phyloP scores from a whole-genome alignment of 805 yeast species.

The Clavispora vitiphila region DNA sequence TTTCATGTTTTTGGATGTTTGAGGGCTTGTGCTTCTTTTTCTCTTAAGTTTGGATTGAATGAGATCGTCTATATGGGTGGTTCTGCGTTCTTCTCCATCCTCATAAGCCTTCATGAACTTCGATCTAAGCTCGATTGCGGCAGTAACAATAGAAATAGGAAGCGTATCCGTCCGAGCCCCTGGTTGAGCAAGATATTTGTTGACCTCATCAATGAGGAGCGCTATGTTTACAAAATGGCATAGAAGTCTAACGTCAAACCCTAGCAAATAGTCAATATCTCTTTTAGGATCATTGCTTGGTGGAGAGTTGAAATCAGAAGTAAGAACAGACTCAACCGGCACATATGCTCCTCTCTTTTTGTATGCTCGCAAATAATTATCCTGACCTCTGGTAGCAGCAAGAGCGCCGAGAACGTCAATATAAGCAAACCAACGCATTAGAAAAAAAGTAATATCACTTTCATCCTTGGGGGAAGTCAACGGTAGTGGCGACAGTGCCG shows the following conservation, averaged over 20 bases:
- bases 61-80: slow-evolving; percentile 8
- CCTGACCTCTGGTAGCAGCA: slow-evolving; percentile 44
- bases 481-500: not conserved
- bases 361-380: slow-evolving; percentile 24
- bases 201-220: slow-evolving; percentile 25
- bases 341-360: slow-evolving; percentile 15
- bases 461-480: slow-evolving; percentile 14
- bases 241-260: slow-evolving; percentile 60
- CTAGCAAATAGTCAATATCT: slow-evolving; percentile 58
- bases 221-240: slow-evolving; percentile 52
- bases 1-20: slow-evolving; percentile 8
- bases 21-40: not conserved
- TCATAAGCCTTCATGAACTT: slow-evolving; percentile 9
- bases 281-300: slow-evolving; percentile 19
- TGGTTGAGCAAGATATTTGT: slow-evolving; percentile 12
- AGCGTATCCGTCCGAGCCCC: slow-evolving; percentile 16
- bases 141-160: slow-evolving; percentile 20
- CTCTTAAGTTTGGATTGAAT: slow-evolving; percentile 8
- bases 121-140: slow-evolving; percentile 33
- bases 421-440: slow-evolving; percentile 66
- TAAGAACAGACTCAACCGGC: slow-evolving; percentile 20
- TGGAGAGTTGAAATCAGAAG: slow-evolving; percentile 7
- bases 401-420: slow-evolving; percentile 60
- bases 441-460: slow-evolving; percentile 46
- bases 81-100: slow-evolving; percentile 12